phyloP scores from a whole-genome alignment of 2,329 filamentous ascomycete species.

The Hymenoscyphus fraxineus region DNA sequence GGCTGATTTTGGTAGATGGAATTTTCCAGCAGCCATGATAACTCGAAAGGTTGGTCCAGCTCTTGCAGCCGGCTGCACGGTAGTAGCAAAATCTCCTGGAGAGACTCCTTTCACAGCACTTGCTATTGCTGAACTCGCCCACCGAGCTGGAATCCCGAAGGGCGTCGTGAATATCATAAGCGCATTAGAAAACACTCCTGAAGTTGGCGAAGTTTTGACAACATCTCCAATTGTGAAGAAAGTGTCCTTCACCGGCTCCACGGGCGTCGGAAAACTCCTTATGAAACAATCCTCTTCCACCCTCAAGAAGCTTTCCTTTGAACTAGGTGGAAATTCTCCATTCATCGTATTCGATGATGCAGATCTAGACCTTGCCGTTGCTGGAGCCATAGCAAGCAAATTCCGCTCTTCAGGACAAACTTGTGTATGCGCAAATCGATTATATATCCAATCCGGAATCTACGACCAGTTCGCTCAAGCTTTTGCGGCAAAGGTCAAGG shows the following conservation, averaged over 20 bases:
- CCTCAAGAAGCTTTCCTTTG: conserved; percentile 77
- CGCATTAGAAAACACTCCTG: conserved; percentile 71
- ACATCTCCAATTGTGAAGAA: conserved; percentile 76
- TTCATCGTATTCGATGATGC: conserved; percentile 98
- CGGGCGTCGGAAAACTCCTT: conserved; percentile 64
- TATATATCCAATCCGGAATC: conserved; percentile 74
- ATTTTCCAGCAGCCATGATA: conserved; percentile 78
- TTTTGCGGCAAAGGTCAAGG: conserved; percentile 67
- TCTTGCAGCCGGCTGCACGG: conserved; percentile 90
- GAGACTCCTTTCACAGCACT: conserved; percentile 92
- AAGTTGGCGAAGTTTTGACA: conserved; percentile 74
- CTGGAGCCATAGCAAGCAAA: conserved; percentile 79
- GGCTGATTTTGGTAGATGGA: conserved; percentile 56
- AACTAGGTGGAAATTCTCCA: conserved; percentile 90
- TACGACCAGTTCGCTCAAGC: conserved; percentile 70
- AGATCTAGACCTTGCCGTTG: conserved; percentile 78
- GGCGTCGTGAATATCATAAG: conserved; percentile 91
- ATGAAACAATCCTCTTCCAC: conserved; percentile 87
- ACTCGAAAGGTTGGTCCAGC: conserved; percentile 68
- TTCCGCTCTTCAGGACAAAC: conserved; percentile 96
- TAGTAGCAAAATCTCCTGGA: conserved; percentile 84
- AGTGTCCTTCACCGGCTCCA: conserved; percentile 88
- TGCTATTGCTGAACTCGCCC: conserved; percentile 79
- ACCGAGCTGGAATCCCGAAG: conserved; percentile 82
- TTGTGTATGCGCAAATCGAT: conserved; percentile 83